These are phyloP conservation scores for Dipteronia dyeriana DNA, from an alignment of 345 rosid species.

Conservation along the genomic window DNA sequence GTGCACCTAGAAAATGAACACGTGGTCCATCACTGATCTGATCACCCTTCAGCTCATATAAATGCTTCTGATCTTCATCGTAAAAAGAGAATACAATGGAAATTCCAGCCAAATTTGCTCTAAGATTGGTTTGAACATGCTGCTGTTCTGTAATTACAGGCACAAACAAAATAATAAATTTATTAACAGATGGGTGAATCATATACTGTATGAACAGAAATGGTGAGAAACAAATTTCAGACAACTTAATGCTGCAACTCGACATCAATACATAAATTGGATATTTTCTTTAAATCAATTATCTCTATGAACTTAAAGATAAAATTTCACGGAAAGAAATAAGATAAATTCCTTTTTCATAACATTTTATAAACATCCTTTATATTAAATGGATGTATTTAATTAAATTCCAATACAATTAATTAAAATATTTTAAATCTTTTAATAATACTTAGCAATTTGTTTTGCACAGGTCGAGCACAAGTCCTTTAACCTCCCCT, in stretches of 20 bases:
- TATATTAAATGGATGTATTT: neutral
- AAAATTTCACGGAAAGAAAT: neutral
- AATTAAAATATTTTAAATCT: neutral
- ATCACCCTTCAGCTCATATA: slow-evolving; percentile 27
- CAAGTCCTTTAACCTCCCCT: neutral
- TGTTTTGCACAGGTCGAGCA: neutral
- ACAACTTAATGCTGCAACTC: neutral
- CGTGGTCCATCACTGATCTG: slow-evolving; percentile 31
- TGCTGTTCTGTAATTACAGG: slow-evolving; percentile 63
- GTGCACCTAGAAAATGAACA: slow-evolving; percentile 68
- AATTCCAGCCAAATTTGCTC: slow-evolving; percentile 63
- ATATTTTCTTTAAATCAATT: neutral
- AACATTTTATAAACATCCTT: neutral
- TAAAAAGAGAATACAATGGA: slow-evolving; percentile 62
- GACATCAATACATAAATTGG: neutral
- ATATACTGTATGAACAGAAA: neutral
- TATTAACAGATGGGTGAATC: neutral
- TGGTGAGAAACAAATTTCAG: slow-evolving; percentile 10
- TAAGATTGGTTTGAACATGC: slow-evolving; percentile 75
- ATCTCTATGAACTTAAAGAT: neutral
- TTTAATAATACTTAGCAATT: neutral
- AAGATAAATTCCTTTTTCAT: neutral
- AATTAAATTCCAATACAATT: neutral
- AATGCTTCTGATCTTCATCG: slow-evolving; percentile 49
- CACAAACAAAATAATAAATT: slow-evolving; percentile 4